Conservation (phyloP, 2,329 filamentous ascomycete genomes). For the Zasmidium angulare region DNA sequence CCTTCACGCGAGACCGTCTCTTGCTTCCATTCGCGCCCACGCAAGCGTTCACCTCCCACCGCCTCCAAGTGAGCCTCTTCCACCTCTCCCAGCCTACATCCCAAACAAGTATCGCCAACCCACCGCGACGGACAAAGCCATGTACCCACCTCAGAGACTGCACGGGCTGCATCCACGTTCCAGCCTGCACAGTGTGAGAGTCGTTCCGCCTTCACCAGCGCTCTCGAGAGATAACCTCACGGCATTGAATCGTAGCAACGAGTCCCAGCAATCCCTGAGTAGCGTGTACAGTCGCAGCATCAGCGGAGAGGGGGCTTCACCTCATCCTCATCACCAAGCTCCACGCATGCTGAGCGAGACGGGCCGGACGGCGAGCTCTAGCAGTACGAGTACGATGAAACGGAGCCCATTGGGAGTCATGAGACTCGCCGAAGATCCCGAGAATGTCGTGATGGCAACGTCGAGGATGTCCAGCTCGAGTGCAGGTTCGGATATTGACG, state of each 20-base stretch:
- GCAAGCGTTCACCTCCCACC: constrained; percentile 17
- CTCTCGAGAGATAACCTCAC: constrained; percentile 13
- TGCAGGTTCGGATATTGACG: constrained; percentile 16
- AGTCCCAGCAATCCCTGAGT: constrained; percentile 27
- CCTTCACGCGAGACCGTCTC: no score
- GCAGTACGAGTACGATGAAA: constrained; percentile 18
- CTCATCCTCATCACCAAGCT: no score
- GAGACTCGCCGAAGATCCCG: constrained; percentile 11
- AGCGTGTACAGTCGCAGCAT: constrained; percentile 33
- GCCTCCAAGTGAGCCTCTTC: constrained; percentile 26
- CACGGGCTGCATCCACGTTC: constrained; percentile 1
- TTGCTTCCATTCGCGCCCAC: constrained; percentile 24
- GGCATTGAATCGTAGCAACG: constrained; percentile 12
- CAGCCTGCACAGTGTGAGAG: constrained; percentile 15
- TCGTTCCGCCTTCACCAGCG: constrained; percentile 15
- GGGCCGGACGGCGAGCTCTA: constrained; percentile 16
- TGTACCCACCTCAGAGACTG: constrained; percentile 15
- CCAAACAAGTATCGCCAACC: constrained; percentile 17
- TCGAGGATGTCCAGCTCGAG: neutral
- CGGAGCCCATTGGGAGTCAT: constrained; percentile 18
- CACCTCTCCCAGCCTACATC: constrained; percentile 28
- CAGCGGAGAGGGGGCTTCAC: constrained; percentile 20
- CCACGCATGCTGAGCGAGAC: constrained; percentile 6
- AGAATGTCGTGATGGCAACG: neutral
- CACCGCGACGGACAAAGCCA: constrained; percentile 15